A percentile compares a stretch with the other conserved stretches of the same genome.
Evolutionary conservation across 805 yeast species (phyloP).

Genomic region (Yueomyces sinensis): DNA sequence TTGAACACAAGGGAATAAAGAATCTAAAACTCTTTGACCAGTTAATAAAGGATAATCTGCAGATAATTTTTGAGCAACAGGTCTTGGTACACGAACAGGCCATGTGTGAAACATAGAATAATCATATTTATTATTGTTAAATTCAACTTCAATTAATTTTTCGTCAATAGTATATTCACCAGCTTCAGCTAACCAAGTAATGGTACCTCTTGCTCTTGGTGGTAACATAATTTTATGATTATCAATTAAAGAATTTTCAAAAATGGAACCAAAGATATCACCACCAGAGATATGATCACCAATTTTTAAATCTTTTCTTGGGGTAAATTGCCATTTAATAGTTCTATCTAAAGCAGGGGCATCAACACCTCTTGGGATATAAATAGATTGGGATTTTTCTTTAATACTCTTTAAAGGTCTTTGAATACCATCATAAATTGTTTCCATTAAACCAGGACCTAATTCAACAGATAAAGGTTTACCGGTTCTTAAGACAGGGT

Average conservation of each 20-base stretch:
- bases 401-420: slow-evolving; percentile 93
- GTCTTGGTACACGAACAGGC: slow-evolving; percentile 99
- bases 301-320: slow-evolving; percentile 45
- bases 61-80: slow-evolving; percentile 84
- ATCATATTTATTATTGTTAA: slow-evolving; percentile 67
- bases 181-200: slow-evolving; percentile 74
- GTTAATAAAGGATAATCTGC: slow-evolving; percentile 94
- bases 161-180: slow-evolving; percentile 91
- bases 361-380: slow-evolving; percentile 97
- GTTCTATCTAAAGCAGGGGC: slow-evolving; percentile 89
- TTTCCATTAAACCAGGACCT: slow-evolving; percentile 99
- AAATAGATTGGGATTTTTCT: slow-evolving; percentile 78
- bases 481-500: slow-evolving; percentile 96
- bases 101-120: slow-evolving; percentile 97
- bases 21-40: slow-evolving; percentile 97
- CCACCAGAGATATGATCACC: slow-evolving; percentile 99
- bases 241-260: slow-evolving; percentile 81
- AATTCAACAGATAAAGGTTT: slow-evolving; percentile 97
- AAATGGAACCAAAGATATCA: slow-evolving; percentile 87
- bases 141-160: slow-evolving; percentile 83
- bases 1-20: slow-evolving; percentile 97
- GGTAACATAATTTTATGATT: slow-evolving; percentile 94
- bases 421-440: slow-evolving; percentile 98
- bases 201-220: slow-evolving; percentile 97
- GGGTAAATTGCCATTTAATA: slow-evolving; percentile 74